Conservation (phyloP, 257 asterid genomes). For the Handroanthus guayacan region DNA sequence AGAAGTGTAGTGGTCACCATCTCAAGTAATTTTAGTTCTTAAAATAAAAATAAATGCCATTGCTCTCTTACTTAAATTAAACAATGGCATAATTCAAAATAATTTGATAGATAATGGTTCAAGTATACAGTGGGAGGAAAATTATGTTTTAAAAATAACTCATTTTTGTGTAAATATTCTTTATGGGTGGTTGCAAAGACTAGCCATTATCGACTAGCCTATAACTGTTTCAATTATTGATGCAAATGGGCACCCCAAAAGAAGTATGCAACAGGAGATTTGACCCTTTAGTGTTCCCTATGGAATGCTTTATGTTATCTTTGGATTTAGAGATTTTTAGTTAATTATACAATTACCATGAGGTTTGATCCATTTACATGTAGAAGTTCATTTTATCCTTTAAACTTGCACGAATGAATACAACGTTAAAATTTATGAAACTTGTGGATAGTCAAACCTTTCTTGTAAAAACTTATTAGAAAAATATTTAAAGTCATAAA, state of each 20-base stretch:
- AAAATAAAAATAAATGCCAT: too few relatives aligned
- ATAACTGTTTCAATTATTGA: constrained; percentile 9
- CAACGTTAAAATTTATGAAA: too few relatives aligned
- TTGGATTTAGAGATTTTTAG: background rate
- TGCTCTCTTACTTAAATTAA: too few relatives aligned
- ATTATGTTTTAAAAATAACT: background rate
- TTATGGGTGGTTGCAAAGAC: background rate
- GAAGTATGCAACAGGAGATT: background rate
- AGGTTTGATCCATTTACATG: too few relatives aligned
- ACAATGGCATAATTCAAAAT: background rate
- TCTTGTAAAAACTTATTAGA: too few relatives aligned
- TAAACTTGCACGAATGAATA: too few relatives aligned
- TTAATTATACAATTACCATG: too few relatives aligned
- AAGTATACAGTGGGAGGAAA: background rate
- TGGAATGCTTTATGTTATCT: background rate
- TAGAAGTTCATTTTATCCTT: too few relatives aligned
- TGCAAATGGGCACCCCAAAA: background rate
- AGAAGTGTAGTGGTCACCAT: too few relatives aligned
- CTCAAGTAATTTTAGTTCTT: background rate
- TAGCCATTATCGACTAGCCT: too few relatives aligned
- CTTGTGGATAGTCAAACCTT: too few relatives aligned
- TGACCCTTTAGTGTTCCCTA: background rate
- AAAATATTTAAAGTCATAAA: too few relatives aligned
- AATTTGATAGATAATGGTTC: background rate
- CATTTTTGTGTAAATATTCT: background rate